Evolutionary conservation across 108 stramenopile species (phyloP).

Genomic region (Pseudonitzschia pungens): DNA sequence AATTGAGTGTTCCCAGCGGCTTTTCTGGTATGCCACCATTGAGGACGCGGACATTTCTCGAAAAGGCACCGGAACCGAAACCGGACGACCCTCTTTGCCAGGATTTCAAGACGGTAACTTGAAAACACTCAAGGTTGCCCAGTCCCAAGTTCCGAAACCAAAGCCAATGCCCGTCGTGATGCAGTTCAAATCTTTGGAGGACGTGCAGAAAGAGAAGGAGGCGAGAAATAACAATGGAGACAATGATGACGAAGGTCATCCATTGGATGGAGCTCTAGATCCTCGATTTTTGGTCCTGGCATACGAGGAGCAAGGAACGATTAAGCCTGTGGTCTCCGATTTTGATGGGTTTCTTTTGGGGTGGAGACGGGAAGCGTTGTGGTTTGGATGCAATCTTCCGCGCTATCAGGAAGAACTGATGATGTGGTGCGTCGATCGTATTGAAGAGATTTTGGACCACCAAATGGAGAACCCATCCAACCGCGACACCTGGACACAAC

Average conservation of each 20-base stretch:
- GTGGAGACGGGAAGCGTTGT: slow-evolving; percentile 50
- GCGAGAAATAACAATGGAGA: not conserved
- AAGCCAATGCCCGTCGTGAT: slow-evolving; percentile 53
- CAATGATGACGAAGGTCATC: not conserved
- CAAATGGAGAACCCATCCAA: slow-evolving; percentile 26
- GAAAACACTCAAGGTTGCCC: slow-evolving; percentile 38
- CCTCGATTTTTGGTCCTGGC: slow-evolving; percentile 67
- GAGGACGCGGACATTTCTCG: slow-evolving; percentile 53
- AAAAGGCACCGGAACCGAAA: slow-evolving; percentile 38
- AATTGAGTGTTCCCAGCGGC: slow-evolving; percentile 57
- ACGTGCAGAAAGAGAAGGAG: not conserved
- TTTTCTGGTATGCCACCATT: slow-evolving; percentile 69
- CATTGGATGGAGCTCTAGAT: slow-evolving; percentile 29
- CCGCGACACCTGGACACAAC: slow-evolving; percentile 55
- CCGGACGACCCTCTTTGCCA: slow-evolving; percentile 59
- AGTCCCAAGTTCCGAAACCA: slow-evolving; percentile 36
- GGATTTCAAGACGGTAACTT: slow-evolving; percentile 74
- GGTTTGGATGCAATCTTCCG: slow-evolving; percentile 50
- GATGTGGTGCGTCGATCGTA: slow-evolving; percentile 57
- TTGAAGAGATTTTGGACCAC: slow-evolving; percentile 53
- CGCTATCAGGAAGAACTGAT: slow-evolving; percentile 59
- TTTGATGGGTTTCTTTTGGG: slow-evolving; percentile 76
- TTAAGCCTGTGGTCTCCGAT: slow-evolving; percentile 65
- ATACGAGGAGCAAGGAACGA: slow-evolving; percentile 68
- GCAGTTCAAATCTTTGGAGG: slow-evolving; percentile 32